phyloP scores from a whole-genome alignment of 2,329 filamentous ascomycete genomes.

The Bimuria novae-zelandiae region DNA sequence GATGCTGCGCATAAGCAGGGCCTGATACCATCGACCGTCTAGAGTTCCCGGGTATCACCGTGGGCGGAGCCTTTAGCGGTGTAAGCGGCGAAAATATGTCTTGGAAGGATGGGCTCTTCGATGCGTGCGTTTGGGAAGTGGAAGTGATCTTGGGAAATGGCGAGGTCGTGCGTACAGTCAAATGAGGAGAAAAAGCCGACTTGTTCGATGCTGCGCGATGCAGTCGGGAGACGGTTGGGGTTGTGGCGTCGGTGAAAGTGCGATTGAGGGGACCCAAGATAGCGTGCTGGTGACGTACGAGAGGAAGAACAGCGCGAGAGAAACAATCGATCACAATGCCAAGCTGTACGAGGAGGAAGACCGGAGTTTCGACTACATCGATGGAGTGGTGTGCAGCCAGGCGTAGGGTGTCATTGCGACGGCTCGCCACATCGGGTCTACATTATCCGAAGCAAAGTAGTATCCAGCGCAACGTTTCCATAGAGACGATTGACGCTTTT shows the following conservation, averaged over 20 bases:
- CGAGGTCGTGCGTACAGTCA: constrained; percentile 54
- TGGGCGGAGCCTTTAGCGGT: constrained; percentile 67
- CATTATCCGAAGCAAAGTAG: background rate
- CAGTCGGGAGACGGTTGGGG: constrained; percentile 65
- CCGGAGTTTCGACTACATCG: constrained; percentile 47
- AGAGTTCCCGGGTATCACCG: constrained; percentile 70
- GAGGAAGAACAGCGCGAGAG: constrained; percentile 47
- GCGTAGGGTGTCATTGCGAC: constrained; percentile 8
- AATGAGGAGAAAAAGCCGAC: constrained; percentile 53
- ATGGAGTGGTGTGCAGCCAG: constrained; percentile 50
- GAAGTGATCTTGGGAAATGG: constrained; percentile 67
- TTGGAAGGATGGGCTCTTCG: constrained; percentile 68
- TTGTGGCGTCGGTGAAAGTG: constrained; percentile 60
- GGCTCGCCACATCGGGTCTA: constrained; percentile 9
- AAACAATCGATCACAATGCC: constrained; percentile 44
- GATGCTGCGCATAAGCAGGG: constrained; percentile 55
- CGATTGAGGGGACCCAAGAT: constrained; percentile 46
- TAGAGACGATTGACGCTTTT: background rate
- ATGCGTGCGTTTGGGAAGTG: constrained; percentile 60
- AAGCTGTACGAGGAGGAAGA: constrained; percentile 38
- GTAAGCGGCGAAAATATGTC: constrained; percentile 68
- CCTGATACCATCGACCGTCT: constrained; percentile 67
- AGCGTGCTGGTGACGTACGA: constrained; percentile 53
- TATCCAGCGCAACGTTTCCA: constrained; percentile 31
- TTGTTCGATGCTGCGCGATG: constrained; percentile 66